Percentiles rank a stretch among this genome's conserved stretches.
Conservation (phyloP, 345 rosid genomes). For the Bruguiera gymnorhiza region DNA sequence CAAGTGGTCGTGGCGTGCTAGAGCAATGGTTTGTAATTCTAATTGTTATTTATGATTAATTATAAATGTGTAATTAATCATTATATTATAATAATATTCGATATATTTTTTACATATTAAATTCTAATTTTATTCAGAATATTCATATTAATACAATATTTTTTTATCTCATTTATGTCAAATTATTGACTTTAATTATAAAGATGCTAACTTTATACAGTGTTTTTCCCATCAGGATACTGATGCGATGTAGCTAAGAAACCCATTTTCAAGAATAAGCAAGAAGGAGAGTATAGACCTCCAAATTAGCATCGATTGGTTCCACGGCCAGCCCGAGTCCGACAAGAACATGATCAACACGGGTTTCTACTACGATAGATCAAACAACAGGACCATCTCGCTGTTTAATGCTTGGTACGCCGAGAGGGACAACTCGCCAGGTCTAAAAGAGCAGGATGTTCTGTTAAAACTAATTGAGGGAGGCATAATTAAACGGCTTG, state of each 20-base stretch:
- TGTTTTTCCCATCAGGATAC: conserved; percentile 12
- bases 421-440: conserved; percentile 19
- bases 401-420: conserved; percentile 23
- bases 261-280: conserved; percentile 24
- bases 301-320: conserved; percentile 24
- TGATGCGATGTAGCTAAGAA: conserved; percentile 30
- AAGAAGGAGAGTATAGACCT: conserved; percentile 17
- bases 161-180: no score
- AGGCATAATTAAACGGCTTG: conserved; percentile 1
- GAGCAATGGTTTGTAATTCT: no score
- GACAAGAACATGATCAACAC: conserved; percentile 25
- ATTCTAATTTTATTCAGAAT: no score
- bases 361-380: conserved; percentile 17
- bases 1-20: no score
- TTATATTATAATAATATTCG: no score
- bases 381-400: conserved; percentile 29
- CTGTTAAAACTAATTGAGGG: not conserved
- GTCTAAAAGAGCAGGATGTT: conserved; percentile 31
- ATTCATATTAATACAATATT: no score
- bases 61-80: no score
- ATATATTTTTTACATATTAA: no score
- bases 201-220: not conserved
- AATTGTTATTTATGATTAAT: no score
- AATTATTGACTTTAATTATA: not conserved
- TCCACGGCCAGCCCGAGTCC: conserved; percentile 17